Percentiles rank a stretch among this genome's conserved stretches.
phyloP scores from a whole-genome alignment of 768 basidiomycete genomes.

The Pleurotus eryngii region DNA sequence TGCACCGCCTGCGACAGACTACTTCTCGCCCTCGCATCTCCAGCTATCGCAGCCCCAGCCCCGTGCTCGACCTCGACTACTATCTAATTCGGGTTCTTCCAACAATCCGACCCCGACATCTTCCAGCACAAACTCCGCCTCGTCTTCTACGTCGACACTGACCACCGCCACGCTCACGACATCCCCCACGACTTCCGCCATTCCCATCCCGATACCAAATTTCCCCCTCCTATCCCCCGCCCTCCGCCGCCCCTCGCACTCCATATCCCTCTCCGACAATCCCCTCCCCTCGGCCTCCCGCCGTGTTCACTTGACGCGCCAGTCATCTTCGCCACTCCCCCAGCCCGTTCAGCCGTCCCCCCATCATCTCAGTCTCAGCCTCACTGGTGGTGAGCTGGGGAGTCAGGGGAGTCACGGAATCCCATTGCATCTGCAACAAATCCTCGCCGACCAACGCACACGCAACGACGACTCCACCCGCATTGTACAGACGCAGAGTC shows the following conservation, averaged over 20 bases:
- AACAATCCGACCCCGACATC: not conserved
- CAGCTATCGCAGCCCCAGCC: no score
- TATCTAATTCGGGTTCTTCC: no score
- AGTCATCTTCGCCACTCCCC: not conserved
- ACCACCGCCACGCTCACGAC: not conserved
- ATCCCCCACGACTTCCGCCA: not conserved
- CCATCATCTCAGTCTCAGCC: not conserved
- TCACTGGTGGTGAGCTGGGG: no score
- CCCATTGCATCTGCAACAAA: no score
- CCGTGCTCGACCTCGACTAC: no score
- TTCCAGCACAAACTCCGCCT: not conserved
- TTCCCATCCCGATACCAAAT: not conserved
- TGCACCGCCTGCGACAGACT: constrained; percentile 37
- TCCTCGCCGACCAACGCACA: no score
- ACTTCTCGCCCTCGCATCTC: not conserved
- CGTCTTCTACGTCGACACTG: not conserved
- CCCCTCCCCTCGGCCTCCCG: not conserved
- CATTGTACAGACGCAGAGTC: no score
- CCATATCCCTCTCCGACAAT: not conserved
- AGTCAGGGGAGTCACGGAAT: no score
- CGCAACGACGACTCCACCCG: no score
- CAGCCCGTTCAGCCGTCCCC: not conserved
- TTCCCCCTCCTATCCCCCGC: not conserved
- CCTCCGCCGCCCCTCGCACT: constrained; percentile 3
- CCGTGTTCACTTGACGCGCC: constrained; percentile 7